Base-by-base conservation (phyloP, 192 early-diverging fungal species). In the Dispira simplex region DNA sequence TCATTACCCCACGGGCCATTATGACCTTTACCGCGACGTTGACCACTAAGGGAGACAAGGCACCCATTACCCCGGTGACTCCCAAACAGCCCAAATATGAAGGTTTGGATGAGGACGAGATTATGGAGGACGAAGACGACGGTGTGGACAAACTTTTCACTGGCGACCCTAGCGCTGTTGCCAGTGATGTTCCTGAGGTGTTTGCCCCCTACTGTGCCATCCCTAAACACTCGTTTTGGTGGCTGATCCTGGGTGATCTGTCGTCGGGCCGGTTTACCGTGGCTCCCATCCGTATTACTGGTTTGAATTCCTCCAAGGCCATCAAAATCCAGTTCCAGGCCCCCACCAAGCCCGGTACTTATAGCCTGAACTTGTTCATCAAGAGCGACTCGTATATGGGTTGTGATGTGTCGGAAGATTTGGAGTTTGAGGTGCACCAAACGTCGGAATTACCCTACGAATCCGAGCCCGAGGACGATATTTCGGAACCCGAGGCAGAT, bases 401-500 rank as follows among this genome's bases (percentile, higher is more conserved):
- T 28, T 77, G 85, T 65, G 96, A 99, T 75, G 73, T 89, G 43
- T 65, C 76, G 51, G 76, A 87, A 66, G 85, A 93, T 46, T 74
- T 95, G 52, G 81, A 85, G 47, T 76, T 97, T 79, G 77, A 72
- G 8, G 88, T 93, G 11, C 76, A 83, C 45, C 81, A 87, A 53
- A 78, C 83, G 8, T 75, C 89, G 11, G 79, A 78, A 28, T 80
- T 89, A 43, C 88, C 92, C 28, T 69, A 80, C n/a, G 82, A 83
- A 63, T 76, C 85, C 8, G 87, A 91, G 59, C 72, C 74, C 9
- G 91, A 95, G 46, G 94, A 96, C 68, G 89, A 92, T 60, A 97
- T 97, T 62, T 92, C 90, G 18, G 96, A 97, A 66, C 93, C 94
- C 43, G 96, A 95, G 58, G 92, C 94, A 57, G 91, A 96, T 73